Evolutionary conservation across 2,329 filamentous ascomycete species (phyloP).

Genomic region (Colletotrichum simmondsii): DNA sequence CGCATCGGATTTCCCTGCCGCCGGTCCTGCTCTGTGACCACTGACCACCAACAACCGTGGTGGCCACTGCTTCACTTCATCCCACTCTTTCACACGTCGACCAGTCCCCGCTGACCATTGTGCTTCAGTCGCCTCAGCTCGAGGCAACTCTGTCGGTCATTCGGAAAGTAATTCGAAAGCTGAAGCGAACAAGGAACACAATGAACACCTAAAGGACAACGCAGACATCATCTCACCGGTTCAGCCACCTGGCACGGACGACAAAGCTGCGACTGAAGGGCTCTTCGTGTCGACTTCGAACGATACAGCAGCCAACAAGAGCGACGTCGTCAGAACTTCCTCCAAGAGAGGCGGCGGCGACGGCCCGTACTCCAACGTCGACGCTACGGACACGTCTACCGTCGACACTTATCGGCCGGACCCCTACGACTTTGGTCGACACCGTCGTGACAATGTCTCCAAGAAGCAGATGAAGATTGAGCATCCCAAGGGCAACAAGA

Average conservation of each 20-base stretch:
- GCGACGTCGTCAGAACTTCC: neutral
- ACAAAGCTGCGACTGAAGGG: slow-evolving; percentile 3
- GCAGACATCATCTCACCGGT: slow-evolving; percentile 17
- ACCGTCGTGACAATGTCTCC: slow-evolving; percentile 51
- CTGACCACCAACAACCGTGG: slow-evolving; percentile 15
- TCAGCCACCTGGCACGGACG: slow-evolving; percentile 22
- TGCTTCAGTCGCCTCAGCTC: slow-evolving; percentile 11
- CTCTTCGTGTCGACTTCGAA: slow-evolving; percentile 11
- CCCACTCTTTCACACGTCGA: slow-evolving; percentile 5
- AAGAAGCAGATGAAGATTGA: slow-evolving; percentile 59
- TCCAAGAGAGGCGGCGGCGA: neutral
- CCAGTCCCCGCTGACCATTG: slow-evolving; percentile 18
- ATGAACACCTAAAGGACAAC: slow-evolving; percentile 2
- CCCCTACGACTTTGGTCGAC: slow-evolving; percentile 52
- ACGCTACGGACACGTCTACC: slow-evolving; percentile 16
- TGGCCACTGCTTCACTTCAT: slow-evolving; percentile 21
- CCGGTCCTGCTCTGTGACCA: neutral
- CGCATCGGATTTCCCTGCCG: slow-evolving; percentile 29
- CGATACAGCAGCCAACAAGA: neutral
- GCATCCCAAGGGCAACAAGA: slow-evolving; percentile 56
- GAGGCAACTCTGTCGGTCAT: slow-evolving; percentile 23
- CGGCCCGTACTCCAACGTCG: neutral
- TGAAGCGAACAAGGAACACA: slow-evolving; percentile 12
- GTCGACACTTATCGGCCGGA: slow-evolving; percentile 41
- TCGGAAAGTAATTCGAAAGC: slow-evolving; percentile 9